Evolutionary conservation across 2,329 filamentous ascomycete genomes (phyloP), one percentile per base, ranked within the genome.

Genomic region (Thelonectria olida): DNA sequence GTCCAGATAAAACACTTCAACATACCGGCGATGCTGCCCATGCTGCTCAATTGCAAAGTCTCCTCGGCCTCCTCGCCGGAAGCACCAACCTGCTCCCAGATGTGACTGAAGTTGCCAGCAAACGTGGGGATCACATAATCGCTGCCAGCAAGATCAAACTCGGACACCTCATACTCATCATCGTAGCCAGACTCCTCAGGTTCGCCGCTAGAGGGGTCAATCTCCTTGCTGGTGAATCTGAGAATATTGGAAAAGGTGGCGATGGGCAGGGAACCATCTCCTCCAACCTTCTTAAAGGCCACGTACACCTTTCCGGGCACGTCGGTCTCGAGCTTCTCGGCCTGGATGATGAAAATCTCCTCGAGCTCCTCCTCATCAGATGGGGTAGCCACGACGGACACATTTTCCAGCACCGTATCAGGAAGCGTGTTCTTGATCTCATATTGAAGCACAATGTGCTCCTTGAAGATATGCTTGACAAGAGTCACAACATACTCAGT

Each of bases 171-270:
- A 75, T 99, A 99, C 80, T 99, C 96, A 73, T 99, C 96, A 54
- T 98, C 95, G 77, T 98, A 98, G 45, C 96, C 96, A 47, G 82
- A 85, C 15, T 97, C 93, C 77, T 99, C 96, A 1, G 95, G 92
- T 79, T 97, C 93, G 67, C 89, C 88, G n/a, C 92, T 97, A 23
- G 91, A 91, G 6, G 96, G 96, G 72, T 99, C 96, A 67, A 99
- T 96, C 80, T 99, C 96, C 81, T 97, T 98, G 83, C 91, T 96
- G 17, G 93, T 97, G 77, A 99, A 99, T 80, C 96, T 97, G 75
- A 99, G 90, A 38, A 92, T 83, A 79, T 98, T 99, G 67, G 92
- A 93, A 79, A 99, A 97, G 41, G 88, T 91, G 53, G 90, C 89
- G 20, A 91, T 84, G 5, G 93, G 89, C 76, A 96, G 90, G n/a